phyloP scores from a whole-genome alignment of 805 yeast species.

The Ogataea paraovalis region DNA sequence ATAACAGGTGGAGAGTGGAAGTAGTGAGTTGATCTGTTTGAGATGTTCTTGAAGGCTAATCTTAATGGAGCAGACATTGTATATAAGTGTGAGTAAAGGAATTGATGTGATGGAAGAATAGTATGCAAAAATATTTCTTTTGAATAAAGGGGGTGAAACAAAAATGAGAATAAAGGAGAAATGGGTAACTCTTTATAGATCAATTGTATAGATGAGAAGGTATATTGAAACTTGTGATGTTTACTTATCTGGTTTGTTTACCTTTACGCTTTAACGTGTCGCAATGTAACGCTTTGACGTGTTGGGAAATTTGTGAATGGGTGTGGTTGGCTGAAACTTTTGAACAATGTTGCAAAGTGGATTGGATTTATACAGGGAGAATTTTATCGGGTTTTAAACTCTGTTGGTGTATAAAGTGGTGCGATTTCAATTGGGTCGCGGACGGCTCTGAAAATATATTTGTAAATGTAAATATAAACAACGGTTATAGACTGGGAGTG shows the following conservation, averaged over 20 bases:
- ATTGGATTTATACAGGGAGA: not conserved
- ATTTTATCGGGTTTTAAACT: not conserved
- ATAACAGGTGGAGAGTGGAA: conserved; percentile 3
- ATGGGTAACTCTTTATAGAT: not conserved
- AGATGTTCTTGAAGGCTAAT: conserved; percentile 2
- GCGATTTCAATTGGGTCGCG: not conserved
- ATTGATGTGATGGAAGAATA: not conserved
- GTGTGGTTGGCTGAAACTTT: not conserved
- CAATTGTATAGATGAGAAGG: not conserved
- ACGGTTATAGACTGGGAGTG: not conserved
- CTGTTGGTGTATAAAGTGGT: not conserved
- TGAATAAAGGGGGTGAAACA: too few species aligned
- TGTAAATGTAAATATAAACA: not conserved
- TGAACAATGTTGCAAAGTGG: not conserved
- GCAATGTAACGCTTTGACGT: conserved; percentile 4
- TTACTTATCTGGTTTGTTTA: not conserved
- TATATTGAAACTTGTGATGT: too few species aligned
- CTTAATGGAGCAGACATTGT: conserved; percentile 6
- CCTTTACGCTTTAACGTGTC: conserved; percentile 3
- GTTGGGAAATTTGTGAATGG: not conserved
- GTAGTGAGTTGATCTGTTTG: conserved; percentile 1
- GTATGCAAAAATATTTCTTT: not conserved
- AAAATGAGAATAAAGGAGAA: not conserved
- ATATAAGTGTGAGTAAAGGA: not conserved
- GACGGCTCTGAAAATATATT: not conserved